Evolutionary conservation across 1,284 basidiomycete genomes (phyloP).

Genomic region (Cutaneotrichosporon sp.): DNA sequence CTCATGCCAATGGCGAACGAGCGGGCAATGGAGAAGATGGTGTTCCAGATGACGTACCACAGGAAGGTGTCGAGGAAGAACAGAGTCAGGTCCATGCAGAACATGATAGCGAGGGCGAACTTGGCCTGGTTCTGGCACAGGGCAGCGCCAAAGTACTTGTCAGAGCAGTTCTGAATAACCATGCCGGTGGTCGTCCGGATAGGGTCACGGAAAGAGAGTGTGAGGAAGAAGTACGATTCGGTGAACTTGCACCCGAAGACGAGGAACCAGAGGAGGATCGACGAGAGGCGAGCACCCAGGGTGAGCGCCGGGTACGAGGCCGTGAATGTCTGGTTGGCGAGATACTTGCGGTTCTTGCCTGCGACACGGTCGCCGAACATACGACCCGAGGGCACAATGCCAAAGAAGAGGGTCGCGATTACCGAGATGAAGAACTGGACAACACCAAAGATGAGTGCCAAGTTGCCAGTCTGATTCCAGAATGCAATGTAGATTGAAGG

Average conservation of each 20-base stretch:
- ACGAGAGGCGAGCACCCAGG: constrained; percentile 61
- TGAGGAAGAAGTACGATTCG: constrained; percentile 94
- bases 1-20: constrained; percentile 86
- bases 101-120: constrained; percentile 92
- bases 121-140: constrained; percentile 84
- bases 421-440: constrained; percentile 89
- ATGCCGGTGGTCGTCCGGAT: constrained; percentile 87
- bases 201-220: constrained; percentile 83
- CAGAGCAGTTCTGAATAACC: constrained; percentile 80
- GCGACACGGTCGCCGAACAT: constrained; percentile 88
- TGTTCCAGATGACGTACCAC: constrained; percentile 93
- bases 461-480: constrained; percentile 60
- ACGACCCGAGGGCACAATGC: constrained; percentile 81
- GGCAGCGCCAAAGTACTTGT: constrained; percentile 71
- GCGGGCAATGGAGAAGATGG: constrained; percentile 81
- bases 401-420: constrained; percentile 72
- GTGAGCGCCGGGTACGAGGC: constrained; percentile 77
- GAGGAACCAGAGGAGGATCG: constrained; percentile 74
- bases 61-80: constrained; percentile 98
- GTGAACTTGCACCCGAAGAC: constrained; percentile 90
- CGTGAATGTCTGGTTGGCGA: constrained; percentile 92
- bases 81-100: constrained; percentile 86
- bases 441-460: constrained; percentile 79
- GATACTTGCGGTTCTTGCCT: constrained; percentile 87
- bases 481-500: constrained; percentile 86